phyloP scores from a whole-genome alignment of 768 basidiomycete species.

The Serpula lacrymans region DNA sequence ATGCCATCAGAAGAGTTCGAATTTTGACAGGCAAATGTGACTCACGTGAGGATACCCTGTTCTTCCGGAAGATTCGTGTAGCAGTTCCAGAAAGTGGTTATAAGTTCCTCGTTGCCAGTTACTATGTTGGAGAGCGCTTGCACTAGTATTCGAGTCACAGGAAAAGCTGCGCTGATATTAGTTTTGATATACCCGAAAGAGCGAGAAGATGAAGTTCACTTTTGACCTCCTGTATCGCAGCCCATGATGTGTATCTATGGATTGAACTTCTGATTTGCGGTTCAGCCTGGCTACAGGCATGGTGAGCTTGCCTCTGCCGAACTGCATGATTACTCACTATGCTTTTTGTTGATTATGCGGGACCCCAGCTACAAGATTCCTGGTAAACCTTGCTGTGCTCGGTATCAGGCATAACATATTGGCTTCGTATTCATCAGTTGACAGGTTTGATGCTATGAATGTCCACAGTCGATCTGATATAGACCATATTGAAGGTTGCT shows the following conservation, averaged over 20 bases:
- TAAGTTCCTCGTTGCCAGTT: constrained; percentile 62
- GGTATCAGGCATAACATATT: constrained; percentile 39
- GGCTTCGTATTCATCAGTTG: constrained; percentile 27
- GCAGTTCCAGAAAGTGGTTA: constrained; percentile 56
- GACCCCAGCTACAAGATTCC: constrained; percentile 79
- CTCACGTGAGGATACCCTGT: constrained; percentile 72
- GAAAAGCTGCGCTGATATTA: constrained; percentile 48
- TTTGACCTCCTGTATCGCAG: constrained; percentile 65
- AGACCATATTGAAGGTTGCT: constrained; percentile 51
- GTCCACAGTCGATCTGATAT: constrained; percentile 56
- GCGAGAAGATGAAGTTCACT: constrained; percentile 15
- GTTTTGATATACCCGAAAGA: constrained; percentile 1
- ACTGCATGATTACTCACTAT: constrained; percentile 76
- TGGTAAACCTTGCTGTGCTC: constrained; percentile 71
- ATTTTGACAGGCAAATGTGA: constrained; percentile 11
- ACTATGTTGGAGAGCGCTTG: constrained; percentile 85
- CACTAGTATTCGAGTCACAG: constrained; percentile 60
- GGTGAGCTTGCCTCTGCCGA: background rate
- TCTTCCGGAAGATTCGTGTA: constrained; percentile 71
- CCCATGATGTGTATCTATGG: constrained; percentile 75
- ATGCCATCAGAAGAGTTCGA: constrained; percentile 5
- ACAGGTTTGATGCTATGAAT: constrained; percentile 28
- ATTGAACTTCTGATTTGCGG: constrained; percentile 34
- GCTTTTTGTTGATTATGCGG: constrained; percentile 67
- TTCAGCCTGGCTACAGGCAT: constrained; percentile 1